Evolutionary conservation across 2,329 filamentous ascomycete genomes (phyloP), one percentile per base, ranked within the genome.

Genomic region (Thielaviopsis musarum): DNA sequence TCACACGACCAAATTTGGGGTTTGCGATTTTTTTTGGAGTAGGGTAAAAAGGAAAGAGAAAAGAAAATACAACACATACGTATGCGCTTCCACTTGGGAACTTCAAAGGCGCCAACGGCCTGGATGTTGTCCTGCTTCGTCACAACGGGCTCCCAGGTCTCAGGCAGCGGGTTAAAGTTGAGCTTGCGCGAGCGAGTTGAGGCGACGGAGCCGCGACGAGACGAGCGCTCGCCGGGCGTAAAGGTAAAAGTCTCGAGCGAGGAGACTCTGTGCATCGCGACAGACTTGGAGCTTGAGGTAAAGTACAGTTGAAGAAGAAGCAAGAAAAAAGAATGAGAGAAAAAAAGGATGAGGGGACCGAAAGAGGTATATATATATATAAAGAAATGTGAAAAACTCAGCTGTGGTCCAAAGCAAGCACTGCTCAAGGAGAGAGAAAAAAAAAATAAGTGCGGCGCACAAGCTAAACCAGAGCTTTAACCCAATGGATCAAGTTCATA

Each of bases 161-260:
- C 74, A 3, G 77, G 77, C 21, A 80, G 67, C 7, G 77, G 77
- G 65, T 79, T 80, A 67, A 80, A 80, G 64, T 70, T 78, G 54
- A 80, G 69, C 61, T 75, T 76, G 55, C 74, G 72, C 12, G 75
- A 71, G 30, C 76, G 73, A 19, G 74, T 62, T 54, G 75, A 77
- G 30, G 74, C 72, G 63, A 75, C 73, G 12, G 75, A 74, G 52
- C 69, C 71, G 51, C 75, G 70, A 56, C 69, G 67, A 54, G 67
- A 62, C 22, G 65, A 63, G 34, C 67, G 68, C 34, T 73, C 73
- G 38, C 65, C 63, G n/a, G 69, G 69, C 26, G 72, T 60, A 60
- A 70, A 70, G 59, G 75, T 68, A 63, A 80, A 76, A 22, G 77
- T 78, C 69, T 80, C 77, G 62, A 80, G 71, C 55, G 77, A 78